Evolutionary conservation across 768 basidiomycete genomes (phyloP), one percentile per base, ranked within the genome.

Genomic region (Russula sp.): DNA sequence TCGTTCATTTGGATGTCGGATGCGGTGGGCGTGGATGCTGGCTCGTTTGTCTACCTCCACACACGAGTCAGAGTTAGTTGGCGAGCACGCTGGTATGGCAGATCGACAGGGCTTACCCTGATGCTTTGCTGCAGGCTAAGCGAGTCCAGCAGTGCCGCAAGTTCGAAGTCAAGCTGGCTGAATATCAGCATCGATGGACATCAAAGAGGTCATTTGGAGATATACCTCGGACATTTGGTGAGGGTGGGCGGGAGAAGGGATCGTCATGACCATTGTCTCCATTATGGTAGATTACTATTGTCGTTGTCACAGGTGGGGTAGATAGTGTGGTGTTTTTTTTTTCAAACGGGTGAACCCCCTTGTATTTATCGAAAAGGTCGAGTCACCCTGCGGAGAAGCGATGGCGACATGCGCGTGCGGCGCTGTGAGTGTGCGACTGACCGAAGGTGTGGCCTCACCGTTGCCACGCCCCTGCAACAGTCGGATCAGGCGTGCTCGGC

Each of bases 11-110:
- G 64, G 45, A 56, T 56, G 64, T 65, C 66, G 66, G 50, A 25
- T 13, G 34, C 64, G 64, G 43, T 39, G 56, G 63, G 47, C 29
- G 42, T 50, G 6, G 43, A 34, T 42, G 39, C 50, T 25, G 60
- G 60, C 41, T 56, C 64, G 64, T 20, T 67, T 67, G 46, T 49
- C 66, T 67, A 45, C 64, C 66, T 67, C 66, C 64, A 65, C 18
- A 58, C 34, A 29, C 25, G 50, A 41, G 60, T 59, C 43, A 59
- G 64, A 60, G 16, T 48, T n/a, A 35, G 50, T n/a, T 10, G 20
- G 29, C 18, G 38, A 5, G 50, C 18, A 34, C 47, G 16, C 38
- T 46, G 22, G 4, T n/a, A 36, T 5, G 39, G 43, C 32, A 16
- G 52, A 48, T n/a, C 11, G 32, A n/a, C 2, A 18, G 22, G 29